These are phyloP conservation scores for Singerocomus inundabilis DNA, from an alignment of 1,284 basidiomycete genomes.

Conservation along the genomic window DNA sequence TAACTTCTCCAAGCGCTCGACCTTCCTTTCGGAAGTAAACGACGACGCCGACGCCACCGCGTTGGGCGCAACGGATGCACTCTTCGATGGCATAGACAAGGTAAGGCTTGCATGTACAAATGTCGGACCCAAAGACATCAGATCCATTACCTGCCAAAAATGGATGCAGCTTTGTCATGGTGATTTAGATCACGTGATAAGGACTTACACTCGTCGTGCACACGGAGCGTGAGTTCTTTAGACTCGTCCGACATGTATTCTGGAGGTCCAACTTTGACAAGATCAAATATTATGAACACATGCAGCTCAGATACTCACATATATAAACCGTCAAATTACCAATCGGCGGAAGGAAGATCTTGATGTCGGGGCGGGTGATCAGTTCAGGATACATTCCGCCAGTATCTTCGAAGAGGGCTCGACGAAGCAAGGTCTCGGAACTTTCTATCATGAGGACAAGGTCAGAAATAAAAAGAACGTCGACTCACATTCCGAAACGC, in stretches of 20 bases:
- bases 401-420: constrained; percentile 92
- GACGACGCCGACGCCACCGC: constrained; percentile 88
- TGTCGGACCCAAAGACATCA: constrained; percentile 89
- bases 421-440: constrained; percentile 80
- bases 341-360: constrained; percentile 94
- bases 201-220: constrained; percentile 87
- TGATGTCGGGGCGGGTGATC: constrained; percentile 92
- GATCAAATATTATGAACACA: constrained; percentile 2
- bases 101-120: constrained; percentile 95
- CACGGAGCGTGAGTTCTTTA: constrained; percentile 88
- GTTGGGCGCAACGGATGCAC: constrained; percentile 83
- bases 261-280: constrained; percentile 69
- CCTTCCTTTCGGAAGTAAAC: constrained; percentile 97
- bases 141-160: constrained; percentile 66
- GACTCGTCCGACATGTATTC: constrained; percentile 74
- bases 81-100: constrained; percentile 93
- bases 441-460: constrained; percentile 37
- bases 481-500: constrained; percentile 80
- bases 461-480: background rate
- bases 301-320: constrained; percentile 47
- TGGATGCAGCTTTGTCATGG: background rate
- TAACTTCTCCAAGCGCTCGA: constrained; percentile 89
- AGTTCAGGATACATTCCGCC: constrained; percentile 97
- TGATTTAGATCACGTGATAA: constrained; percentile 18
- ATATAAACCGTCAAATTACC: constrained; percentile 93